phyloP scores from a whole-genome alignment of 1,284 basidiomycete species.

The Filobasidium uniguttulatum region DNA sequence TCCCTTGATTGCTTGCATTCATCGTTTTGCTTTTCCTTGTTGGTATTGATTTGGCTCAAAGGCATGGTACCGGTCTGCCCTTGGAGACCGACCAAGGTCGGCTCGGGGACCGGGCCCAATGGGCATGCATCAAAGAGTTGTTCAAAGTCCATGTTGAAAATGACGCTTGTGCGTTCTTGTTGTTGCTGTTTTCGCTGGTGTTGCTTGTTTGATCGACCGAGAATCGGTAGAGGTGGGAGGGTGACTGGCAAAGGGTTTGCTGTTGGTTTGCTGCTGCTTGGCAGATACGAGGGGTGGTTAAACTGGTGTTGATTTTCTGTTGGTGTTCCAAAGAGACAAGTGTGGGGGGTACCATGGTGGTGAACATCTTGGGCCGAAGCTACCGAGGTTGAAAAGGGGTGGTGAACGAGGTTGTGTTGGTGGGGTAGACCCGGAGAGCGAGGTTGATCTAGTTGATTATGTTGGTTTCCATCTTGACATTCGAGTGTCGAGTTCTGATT shows the following conservation, averaged over 20 bases:
- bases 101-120: neutral
- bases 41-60: too few species aligned
- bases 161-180: neutral
- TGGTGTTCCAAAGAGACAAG: neutral
- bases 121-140: neutral
- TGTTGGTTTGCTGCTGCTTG: neutral
- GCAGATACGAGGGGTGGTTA: neutral
- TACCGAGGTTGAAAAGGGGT: neutral
- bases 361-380: neutral
- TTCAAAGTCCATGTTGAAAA: constrained; percentile 3
- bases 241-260: neutral
- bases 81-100: too few species aligned
- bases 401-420: neutral
- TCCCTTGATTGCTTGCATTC: too few species aligned
- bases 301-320: neutral
- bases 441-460: neutral
- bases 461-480: neutral
- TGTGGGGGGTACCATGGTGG: neutral
- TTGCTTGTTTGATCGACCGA: neutral
- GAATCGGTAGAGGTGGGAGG: neutral
- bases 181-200: neutral
- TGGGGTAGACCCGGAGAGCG: neutral
- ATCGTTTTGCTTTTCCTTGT: too few species aligned
- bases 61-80: too few species aligned
- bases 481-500: neutral